These are phyloP conservation scores for Corynespora cassiicola DNA, from an alignment of 2,329 filamentous ascomycete species.

Conservation along the genomic window DNA sequence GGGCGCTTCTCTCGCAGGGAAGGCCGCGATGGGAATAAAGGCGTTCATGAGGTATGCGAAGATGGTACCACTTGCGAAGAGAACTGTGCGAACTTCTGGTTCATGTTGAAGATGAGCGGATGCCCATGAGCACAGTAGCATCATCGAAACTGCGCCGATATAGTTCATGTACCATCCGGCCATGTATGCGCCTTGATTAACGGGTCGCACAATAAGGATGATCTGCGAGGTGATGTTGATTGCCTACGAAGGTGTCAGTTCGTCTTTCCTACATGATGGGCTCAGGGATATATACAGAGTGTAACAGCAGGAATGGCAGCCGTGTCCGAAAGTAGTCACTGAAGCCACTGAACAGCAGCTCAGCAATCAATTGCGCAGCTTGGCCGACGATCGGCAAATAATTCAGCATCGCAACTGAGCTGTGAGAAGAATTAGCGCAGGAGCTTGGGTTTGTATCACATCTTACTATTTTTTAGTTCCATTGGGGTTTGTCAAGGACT, in stretches of 20 bases:
- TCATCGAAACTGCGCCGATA: conserved; percentile 8
- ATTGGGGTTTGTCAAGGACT: conserved; percentile 10
- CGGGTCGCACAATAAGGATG: conserved; percentile 8
- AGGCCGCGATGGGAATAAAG: conserved; percentile 14
- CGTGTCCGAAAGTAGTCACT: conserved; percentile 10
- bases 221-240: conserved; percentile 7
- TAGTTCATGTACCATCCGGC: conserved; percentile 15
- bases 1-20: conserved; percentile 12
- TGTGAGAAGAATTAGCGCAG: not conserved
- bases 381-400: conserved; percentile 14
- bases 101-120: conserved; percentile 12
- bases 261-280: too few species aligned
- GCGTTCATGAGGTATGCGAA: conserved; percentile 9
- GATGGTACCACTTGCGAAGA: conserved; percentile 11
- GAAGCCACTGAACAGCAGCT: conserved; percentile 12
- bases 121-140: conserved; percentile 13
- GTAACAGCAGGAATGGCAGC: conserved; percentile 11
- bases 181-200: conserved; percentile 14
- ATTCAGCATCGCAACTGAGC: conserved; percentile 15
- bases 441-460: not conserved
- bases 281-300: too few species aligned
- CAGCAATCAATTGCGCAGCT: conserved; percentile 11
- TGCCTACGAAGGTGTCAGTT: too few species aligned
- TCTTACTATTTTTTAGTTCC: conserved; percentile 12
- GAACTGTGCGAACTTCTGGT: conserved; percentile 12